Evolutionary conservation across 208 protist species (phyloP), one percentile per base, ranked within the genome.

Genomic region (Crithidia acanthocephali): DNA sequence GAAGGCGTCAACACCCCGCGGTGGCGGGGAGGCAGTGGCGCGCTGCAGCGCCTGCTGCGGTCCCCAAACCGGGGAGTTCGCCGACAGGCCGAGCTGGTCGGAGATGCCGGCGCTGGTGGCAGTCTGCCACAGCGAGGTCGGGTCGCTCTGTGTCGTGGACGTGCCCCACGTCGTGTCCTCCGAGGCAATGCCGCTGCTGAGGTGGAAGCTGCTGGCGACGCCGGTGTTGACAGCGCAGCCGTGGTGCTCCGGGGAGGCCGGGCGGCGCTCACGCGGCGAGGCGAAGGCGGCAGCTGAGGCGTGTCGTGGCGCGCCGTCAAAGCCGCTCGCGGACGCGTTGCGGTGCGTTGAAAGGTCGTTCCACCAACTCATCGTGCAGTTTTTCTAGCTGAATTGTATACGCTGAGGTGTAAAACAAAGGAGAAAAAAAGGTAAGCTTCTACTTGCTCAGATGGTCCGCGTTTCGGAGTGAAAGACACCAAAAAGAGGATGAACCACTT

Each of bases 331-430:
- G 16, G 47, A 22, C 18, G 25, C 50, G 56, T 50, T 71, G 58
- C 72, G 72, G 28, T 69, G 70, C 25, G 70, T 69, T 13, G 62
- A 63, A 25, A 76, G 64, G 55, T 69, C 65, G 72, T 77, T 77
- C 72, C 72, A 77, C 72, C 72, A 77, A 16, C 72, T 72, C 72
- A 77, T 77, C 16, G 10, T 50, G n/a, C 6, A 18, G 9, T 23
- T 48, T 4, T 51, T 33, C 7, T 64, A 22, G 7, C 20, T 48
- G n/a, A 27, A n/a, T 50, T 28, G 18, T 48, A 25, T 37, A 4
- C 32, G 1, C 10, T 27, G 40, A n/a, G 27, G 6, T 50, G 45
- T 9, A 44, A 2, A 25, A 44, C 8, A 42, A 11, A 59, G 7
- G 5, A 27, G 15, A 9, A 13, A 13, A 44, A 44, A 8, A 37